Percentiles rank a stretch among this genome's conserved stretches.
Evolutionary conservation across 805 yeast genomes (phyloP).

Genomic region (Dipodascopsis tothii): DNA sequence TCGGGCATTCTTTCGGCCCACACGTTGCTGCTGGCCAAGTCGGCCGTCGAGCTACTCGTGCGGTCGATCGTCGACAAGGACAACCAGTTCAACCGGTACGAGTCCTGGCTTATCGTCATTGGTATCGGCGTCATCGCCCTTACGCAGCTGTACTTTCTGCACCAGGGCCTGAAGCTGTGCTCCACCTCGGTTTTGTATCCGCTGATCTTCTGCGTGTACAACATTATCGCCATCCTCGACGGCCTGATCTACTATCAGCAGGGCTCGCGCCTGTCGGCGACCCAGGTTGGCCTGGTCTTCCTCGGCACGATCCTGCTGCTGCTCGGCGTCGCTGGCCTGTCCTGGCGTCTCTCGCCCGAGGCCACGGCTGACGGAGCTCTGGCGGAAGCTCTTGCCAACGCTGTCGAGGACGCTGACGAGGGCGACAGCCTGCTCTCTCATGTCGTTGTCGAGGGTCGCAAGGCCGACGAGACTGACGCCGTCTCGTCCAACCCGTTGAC

Average conservation of each 20-base stretch:
- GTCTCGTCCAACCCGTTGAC: conserved; percentile 3
- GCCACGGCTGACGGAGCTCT: conserved; percentile 8
- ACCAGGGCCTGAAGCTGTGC: conserved; percentile 60
- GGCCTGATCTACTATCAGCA: conserved; percentile 55
- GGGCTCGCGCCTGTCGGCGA: conserved; percentile 34
- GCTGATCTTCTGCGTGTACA: conserved; percentile 74
- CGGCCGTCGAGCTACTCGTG: conserved; percentile 62
- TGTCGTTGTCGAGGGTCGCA: background rate
- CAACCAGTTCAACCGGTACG: conserved; percentile 36
- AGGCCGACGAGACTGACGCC: conserved; percentile 7
- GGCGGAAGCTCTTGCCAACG: background rate
- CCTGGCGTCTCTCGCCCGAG: conserved; percentile 40
- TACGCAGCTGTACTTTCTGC: conserved; percentile 63
- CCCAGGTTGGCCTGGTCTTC: conserved; percentile 40
- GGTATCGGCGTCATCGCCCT: conserved; percentile 58
- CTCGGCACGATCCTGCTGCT: conserved; percentile 41
- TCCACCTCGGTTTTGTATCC: conserved; percentile 80
- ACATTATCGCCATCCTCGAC: conserved; percentile 59
- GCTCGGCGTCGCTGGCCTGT: conserved; percentile 58
- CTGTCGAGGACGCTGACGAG: conserved; percentile 15
- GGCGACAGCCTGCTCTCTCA: conserved; percentile 6
- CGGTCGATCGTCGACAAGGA: conserved; percentile 36
- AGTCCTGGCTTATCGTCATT: conserved; percentile 45
- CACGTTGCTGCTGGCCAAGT: conserved; percentile 76
- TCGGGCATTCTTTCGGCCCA: conserved; percentile 81